These are phyloP conservation scores for Mercurialis annua DNA, from an alignment of 345 rosid genomes.

Conservation along the genomic window DNA sequence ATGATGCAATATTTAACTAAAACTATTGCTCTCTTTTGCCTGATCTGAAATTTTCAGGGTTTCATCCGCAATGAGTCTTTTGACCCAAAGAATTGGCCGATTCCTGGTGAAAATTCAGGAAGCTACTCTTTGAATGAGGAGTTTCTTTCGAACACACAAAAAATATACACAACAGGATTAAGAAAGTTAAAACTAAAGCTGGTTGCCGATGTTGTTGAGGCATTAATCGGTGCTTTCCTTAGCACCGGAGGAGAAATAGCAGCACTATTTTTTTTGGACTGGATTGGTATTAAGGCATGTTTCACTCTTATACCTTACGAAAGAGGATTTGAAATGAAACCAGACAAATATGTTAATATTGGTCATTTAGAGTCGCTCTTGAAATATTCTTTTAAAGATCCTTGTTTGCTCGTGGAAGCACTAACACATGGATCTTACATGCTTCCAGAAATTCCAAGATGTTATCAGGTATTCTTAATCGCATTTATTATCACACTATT, in stretches of 20 bases:
- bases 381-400: slow-evolving; percentile 54
- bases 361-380: slow-evolving; percentile 47
- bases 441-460: slow-evolving; percentile 82
- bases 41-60: slow-evolving; percentile 42
- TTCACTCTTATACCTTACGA: slow-evolving; percentile 32
- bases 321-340: slow-evolving; percentile 27
- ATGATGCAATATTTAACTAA: not conserved
- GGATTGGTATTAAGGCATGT: slow-evolving; percentile 70
- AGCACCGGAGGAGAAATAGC: slow-evolving; percentile 69
- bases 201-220: slow-evolving; percentile 86
- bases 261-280: slow-evolving; percentile 51
- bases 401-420: slow-evolving; percentile 76
- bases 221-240: slow-evolving; percentile 78
- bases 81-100: slow-evolving; percentile 67
- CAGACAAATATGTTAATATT: slow-evolving; percentile 47
- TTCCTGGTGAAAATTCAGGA: slow-evolving; percentile 57
- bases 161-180: slow-evolving; percentile 40
- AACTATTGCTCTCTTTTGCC: not conserved
- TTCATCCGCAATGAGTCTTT: slow-evolving; percentile 69
- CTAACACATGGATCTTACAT: slow-evolving; percentile 90
- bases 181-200: slow-evolving; percentile 53
- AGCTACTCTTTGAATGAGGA: slow-evolving; percentile 36
- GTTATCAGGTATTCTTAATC: slow-evolving; percentile 65
- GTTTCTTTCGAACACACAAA: slow-evolving; percentile 28
- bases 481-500: not conserved